phyloP scores from a whole-genome alignment of 1,139 yeast species.

The Scheffersomyces segobiensis region DNA sequence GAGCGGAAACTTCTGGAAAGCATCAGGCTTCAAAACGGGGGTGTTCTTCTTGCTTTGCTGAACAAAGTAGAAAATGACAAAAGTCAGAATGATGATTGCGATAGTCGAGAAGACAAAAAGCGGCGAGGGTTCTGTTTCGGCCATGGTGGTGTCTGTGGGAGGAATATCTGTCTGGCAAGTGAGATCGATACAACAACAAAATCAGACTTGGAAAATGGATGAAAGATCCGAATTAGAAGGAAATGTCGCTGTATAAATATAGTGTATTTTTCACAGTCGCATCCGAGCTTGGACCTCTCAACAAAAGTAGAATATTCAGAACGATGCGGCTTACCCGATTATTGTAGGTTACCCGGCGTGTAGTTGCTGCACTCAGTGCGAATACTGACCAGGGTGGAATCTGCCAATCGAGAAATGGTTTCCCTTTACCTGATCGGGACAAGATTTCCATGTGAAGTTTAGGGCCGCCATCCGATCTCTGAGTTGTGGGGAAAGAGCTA shows the following conservation, averaged over 20 bases:
- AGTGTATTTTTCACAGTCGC: background rate
- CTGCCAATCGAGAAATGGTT: background rate
- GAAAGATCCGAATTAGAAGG: background rate
- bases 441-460: background rate
- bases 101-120: slow-evolving; percentile 40
- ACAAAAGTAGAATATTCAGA: too few relatives aligned
- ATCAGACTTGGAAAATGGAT: background rate
- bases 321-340: too few relatives aligned
- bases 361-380: background rate
- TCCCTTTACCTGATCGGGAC: background rate
- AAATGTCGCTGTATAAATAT: background rate
- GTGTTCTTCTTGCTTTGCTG: slow-evolving; percentile 40
- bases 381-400: background rate
- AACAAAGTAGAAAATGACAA: slow-evolving; percentile 38
- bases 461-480: background rate
- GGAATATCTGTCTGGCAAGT: background rate
- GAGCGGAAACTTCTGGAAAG: slow-evolving; percentile 80
- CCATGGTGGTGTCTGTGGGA: slow-evolving; percentile 6
- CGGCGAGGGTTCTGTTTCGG: slow-evolving; percentile 37
- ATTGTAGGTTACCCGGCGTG: background rate
- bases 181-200: background rate
- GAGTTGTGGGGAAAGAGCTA: background rate
- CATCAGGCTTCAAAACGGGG: slow-evolving; percentile 62
- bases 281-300: background rate
- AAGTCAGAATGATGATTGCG: slow-evolving; percentile 40